A percentile compares a stretch with the other conserved stretches of the same genome.
Evolutionary conservation across 2,329 filamentous ascomycete genomes (phyloP).

Genomic region (Pezizomycotina sp.): DNA sequence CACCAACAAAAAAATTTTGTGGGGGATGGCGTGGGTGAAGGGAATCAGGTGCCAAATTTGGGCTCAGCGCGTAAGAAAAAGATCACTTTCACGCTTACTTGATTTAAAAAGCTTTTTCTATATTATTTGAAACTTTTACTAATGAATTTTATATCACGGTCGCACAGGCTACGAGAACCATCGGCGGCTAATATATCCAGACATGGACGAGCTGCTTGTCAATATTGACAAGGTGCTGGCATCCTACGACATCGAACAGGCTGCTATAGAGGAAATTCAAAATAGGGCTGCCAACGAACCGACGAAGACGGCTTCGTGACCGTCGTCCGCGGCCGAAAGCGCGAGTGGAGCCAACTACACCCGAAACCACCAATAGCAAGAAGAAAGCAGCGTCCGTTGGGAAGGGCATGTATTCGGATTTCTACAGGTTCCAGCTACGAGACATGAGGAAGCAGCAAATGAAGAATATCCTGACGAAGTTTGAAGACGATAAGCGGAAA

Average conservation of each 20-base stretch:
- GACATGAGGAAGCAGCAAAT: conserved; percentile 65
- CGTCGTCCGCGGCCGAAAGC: conserved; percentile 58
- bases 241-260: conserved; percentile 57
- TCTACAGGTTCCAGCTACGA: conserved; percentile 70
- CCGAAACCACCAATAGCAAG: conserved; percentile 44
- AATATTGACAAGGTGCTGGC: conserved; percentile 75
- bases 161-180: conserved; percentile 46
- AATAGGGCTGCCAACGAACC: conserved; percentile 57
- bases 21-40: conserved; percentile 44
- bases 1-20: conserved; percentile 37
- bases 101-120: conserved; percentile 1
- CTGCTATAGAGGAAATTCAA: conserved; percentile 43
- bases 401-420: conserved; percentile 48
- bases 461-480: conserved; percentile 49
- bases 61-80: conserved; percentile 32
- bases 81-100: conserved; percentile 8
- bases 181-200: conserved; percentile 53
- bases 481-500: conserved; percentile 60
- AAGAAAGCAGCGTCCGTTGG: conserved; percentile 47
- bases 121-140: conserved; percentile 2
- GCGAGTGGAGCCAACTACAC: conserved; percentile 58
- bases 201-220: conserved; percentile 47
- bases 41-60: conserved; percentile 37
- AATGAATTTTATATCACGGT: conserved; percentile 24
- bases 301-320: conserved; percentile 95